phyloP scores from a whole-genome alignment of 345 rosid species.

The Rhizophora mangle region DNA sequence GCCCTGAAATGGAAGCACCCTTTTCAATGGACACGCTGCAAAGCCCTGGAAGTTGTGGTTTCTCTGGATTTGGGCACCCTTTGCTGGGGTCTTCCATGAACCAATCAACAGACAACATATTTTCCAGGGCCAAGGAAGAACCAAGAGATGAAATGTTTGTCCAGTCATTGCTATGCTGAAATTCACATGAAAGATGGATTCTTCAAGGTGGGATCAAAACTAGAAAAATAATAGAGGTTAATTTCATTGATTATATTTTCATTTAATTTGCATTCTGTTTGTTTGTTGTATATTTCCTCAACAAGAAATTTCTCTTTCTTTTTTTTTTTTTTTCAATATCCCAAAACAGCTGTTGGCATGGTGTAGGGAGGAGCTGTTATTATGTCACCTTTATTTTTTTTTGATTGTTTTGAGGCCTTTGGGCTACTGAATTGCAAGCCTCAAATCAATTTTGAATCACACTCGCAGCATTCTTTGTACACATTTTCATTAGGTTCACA shows the following conservation, averaged over 20 bases:
- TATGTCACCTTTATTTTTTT: not conserved
- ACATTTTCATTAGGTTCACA: not conserved
- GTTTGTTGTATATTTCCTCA: not conserved
- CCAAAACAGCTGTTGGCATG: not conserved
- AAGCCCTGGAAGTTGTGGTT: conserved; percentile 34
- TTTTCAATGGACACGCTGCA: conserved; percentile 48
- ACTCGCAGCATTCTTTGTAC: not conserved
- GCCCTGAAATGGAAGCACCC: conserved; percentile 38
- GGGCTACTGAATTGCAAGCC: not conserved
- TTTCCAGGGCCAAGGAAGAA: conserved; percentile 72
- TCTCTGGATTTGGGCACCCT: conserved; percentile 39
- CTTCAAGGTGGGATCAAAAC: not conserved
- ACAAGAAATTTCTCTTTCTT: not conserved
- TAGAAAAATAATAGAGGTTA: not conserved
- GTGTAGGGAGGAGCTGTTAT: no score
- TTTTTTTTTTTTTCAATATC: not conserved
- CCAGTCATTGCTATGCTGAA: conserved; percentile 47
- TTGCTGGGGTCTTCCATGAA: conserved; percentile 45
- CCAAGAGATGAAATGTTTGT: conserved; percentile 53
- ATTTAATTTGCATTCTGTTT: not conserved
- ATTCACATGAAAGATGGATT: not conserved
- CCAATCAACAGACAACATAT: conserved; percentile 33
- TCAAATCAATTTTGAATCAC: conserved; percentile 20
- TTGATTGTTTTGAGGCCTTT: conserved; percentile 13
- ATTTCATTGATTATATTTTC: not conserved